Conservation (phyloP, 2,329 filamentous ascomycete species). For the Claviceps sp. region DNA sequence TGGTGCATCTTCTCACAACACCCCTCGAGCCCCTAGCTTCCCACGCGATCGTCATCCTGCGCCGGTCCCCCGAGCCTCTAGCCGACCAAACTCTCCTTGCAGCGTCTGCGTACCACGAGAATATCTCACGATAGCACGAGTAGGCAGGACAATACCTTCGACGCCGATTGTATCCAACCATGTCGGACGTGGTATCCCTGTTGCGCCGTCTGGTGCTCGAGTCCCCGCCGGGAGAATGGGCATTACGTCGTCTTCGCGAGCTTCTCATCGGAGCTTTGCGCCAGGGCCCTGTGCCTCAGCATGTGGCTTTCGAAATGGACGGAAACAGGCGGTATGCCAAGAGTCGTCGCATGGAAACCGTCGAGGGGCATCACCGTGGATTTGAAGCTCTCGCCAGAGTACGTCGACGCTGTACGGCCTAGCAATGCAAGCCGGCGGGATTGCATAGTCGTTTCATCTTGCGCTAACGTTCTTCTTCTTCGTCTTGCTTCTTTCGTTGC, state of each 20-base stretch:
- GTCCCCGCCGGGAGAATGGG: slow-evolving; percentile 86
- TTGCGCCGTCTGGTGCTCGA: slow-evolving; percentile 59
- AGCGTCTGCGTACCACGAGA: neutral
- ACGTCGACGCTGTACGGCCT: slow-evolving; percentile 17
- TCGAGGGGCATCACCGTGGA: slow-evolving; percentile 89
- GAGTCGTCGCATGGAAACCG: slow-evolving; percentile 83
- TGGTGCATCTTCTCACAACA: neutral
- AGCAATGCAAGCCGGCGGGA: neutral
- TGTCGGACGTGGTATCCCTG: slow-evolving; percentile 41
- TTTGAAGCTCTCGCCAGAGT: slow-evolving; percentile 89
- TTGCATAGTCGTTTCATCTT: neutral
- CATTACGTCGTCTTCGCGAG: slow-evolving; percentile 64
- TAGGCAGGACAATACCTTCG: neutral
- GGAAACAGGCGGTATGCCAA: slow-evolving; percentile 89
- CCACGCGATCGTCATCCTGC: neutral
- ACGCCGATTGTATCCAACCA: slow-evolving; percentile 12
- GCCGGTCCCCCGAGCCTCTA: neutral
- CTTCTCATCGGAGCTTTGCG: slow-evolving; percentile 76
- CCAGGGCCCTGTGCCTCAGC: slow-evolving; percentile 83
- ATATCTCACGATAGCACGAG: neutral
- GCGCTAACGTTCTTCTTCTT: neutral
- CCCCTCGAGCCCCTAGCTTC: neutral
- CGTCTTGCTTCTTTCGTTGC: neutral
- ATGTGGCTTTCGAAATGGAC: slow-evolving; percentile 99
- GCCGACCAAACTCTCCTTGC: neutral